Conservation (phyloP, 805 yeast species). For the Dipodascus albidus region DNA sequence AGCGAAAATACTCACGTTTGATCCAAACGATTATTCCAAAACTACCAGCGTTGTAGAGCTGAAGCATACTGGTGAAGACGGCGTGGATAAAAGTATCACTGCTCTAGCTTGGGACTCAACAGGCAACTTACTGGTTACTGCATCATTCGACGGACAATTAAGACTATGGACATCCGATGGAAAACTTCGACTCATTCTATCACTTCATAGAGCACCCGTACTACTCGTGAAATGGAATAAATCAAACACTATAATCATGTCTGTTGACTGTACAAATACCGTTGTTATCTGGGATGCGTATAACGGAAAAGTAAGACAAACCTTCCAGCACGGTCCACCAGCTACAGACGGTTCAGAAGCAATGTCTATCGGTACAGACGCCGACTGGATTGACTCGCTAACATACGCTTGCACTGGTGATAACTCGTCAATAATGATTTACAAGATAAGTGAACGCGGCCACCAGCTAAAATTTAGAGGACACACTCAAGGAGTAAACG, state of each 20-base stretch:
- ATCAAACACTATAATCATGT: slow-evolving; percentile 40
- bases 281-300: slow-evolving; percentile 57
- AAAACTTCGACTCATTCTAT: slow-evolving; percentile 41
- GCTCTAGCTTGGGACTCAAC: slow-evolving; percentile 49
- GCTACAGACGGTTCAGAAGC: slow-evolving; percentile 12
- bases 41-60: not conserved
- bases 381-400: slow-evolving; percentile 61
- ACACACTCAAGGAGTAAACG: slow-evolving; percentile 49
- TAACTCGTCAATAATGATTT: slow-evolving; percentile 43
- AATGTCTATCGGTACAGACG: slow-evolving; percentile 36
- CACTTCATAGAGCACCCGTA: slow-evolving; percentile 43
- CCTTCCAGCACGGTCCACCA: slow-evolving; percentile 8
- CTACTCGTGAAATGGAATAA: slow-evolving; percentile 50
- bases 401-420: slow-evolving; percentile 64
- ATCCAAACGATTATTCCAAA: not conserved
- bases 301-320: slow-evolving; percentile 33
- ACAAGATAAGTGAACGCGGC: slow-evolving; percentile 34
- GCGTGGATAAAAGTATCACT: slow-evolving; percentile 18
- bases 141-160: slow-evolving; percentile 58
- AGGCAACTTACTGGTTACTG: slow-evolving; percentile 54
- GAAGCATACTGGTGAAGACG: slow-evolving; percentile 2
- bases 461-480: slow-evolving; percentile 50
- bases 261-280: slow-evolving; percentile 46
- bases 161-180: slow-evolving; percentile 74
- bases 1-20: not conserved